Evolutionary conservation across 2,329 filamentous ascomycete genomes (phyloP), one percentile per base, ranked within the genome.

Genomic region (Cadophora malorum): DNA sequence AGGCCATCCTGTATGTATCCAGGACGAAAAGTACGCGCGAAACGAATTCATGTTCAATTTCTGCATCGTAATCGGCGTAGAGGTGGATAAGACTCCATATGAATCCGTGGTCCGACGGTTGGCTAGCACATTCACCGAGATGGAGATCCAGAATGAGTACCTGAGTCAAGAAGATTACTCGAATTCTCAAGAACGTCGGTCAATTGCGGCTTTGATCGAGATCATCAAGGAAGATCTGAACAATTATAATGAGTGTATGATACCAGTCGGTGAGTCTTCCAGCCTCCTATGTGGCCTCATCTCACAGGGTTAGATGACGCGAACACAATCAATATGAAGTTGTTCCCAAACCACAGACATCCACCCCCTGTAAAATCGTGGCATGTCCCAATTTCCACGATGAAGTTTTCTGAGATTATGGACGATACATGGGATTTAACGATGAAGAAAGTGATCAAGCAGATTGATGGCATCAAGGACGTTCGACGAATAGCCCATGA

Each of bases 31-130:
- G 73, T 97, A 98, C 77, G 88, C 91, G 76, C 90, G 96, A 67
- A 97, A 97, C 80, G 93, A 97, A 79, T 98, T 97, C 83, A 97
- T 97, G 77, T 99, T 98, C 87, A 98, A 98, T 80, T 97, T 98
- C 77, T 94, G 93, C 68, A 84, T 98, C 55, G 91, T 97, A 33
- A 84, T 97, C 61, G 87, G 91, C 62, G 86, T 89, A 66, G 83
- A 86, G 41, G 83, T 85, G 4, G 92, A 96, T 76, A 91, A 91
- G 78, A 87, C 87, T 60, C 91, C 90, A 41, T 97, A 93, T 78
- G 93, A 94, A 79, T 90, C 90, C 71, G 92, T 98, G 38, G 93
- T 97, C 64, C 85, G 91, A 72, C 92, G 97, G 75, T 84, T 98
- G 62, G 96, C 95, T 1, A 86, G 90, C 70, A 88, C 96, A 33